Base-by-base conservation (phyloP, 495 filamentous ascomycete genomes). In the Aspergillus baeticus region DNA sequence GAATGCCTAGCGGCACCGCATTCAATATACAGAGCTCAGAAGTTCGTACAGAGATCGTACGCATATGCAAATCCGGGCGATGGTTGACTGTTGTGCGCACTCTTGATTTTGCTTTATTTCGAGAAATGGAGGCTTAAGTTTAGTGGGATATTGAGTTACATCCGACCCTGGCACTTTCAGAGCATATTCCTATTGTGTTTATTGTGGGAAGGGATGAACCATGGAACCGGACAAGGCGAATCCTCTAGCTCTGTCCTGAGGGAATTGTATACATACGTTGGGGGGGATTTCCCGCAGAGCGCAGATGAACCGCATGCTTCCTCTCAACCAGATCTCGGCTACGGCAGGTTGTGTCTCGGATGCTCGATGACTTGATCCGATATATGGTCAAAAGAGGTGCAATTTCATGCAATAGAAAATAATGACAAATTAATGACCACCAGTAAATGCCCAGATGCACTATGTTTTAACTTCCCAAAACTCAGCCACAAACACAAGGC, bases 41-140 rank as follows among this genome's bases (percentile, higher is more conserved):
- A 48, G 43, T 45, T 56, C 54, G 54, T 50, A 57, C 54, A 50
- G 8, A 43, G 17, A 26, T 15, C 54, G 54, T 45, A 57, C 22
- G 54, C 45, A 57, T 50, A 50, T 50, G 49, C 45, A 50, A 43
- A 50, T 50, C 1, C 18, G 45, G 54, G 23, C n/a, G 20, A 22
- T 46, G 41, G 38, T 54, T 46, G 18, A 50, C 10, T 23, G 23
- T 15, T 38, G 34, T 34, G 33, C 10, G n/a, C 11, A n/a, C 26
- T 18, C 15, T 33, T 37, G 15, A 33, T 13, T 15, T 5, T 38
- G 20, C 47, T 17, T 36, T 20, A 50, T 10, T 50, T 38, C 15
- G 20, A 35, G 35, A 22, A 2, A 35, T 50, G 47, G 49, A 39
- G 49, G 29, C 49, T 41, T 42, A 36, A 52, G 36, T 52, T 52